Evolutionary conservation across 371 early-diverging fungal species (phyloP), one percentile per base, ranked within the genome.

Genomic region (Chytridium lagenaria): DNA sequence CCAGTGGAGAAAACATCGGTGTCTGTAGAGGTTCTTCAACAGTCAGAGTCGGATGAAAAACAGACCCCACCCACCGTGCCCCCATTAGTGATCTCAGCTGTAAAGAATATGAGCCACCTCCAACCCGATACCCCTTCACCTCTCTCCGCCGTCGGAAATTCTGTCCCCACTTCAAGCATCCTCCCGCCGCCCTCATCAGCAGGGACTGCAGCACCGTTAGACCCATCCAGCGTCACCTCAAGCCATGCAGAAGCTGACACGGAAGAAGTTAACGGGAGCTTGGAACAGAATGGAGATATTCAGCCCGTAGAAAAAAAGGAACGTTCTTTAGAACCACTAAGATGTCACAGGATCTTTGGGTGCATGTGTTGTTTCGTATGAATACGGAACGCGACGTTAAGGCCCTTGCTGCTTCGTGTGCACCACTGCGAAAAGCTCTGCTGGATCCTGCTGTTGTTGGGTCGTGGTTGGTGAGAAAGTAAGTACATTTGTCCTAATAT

Each of bases 381-480:
- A 23, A 63, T 28, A 50, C 55, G 28, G 72, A 76, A 34, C n/a
- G 23, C 19, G 76, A 76, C 52, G 16, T 71, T 12, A 7, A 40
- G 34, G 26, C 7, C 12, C 72, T 76, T 3, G 76, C 38, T 15
- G 28, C 22, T 26, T 44, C 61, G 26, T 59, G 51, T 31, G 51
- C 55, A 37, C 71, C 64, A 15, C 38, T 76, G 61, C 31, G 39
- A 31, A 23, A 22, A 1, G 34, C 71, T 15, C 23, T 76, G 26
- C 40, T 72, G 63, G 72, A 76, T 72, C 76, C 76, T 7, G 23
- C 55, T n/a, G 68, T 76, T 19, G 39, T 76, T 23, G 66, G 64
- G 22, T 38, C 71, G 16, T 76, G 76, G 76, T 69, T 76, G 19
- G 10, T 76, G 34, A 71, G 69, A 65, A 39, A 39, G 76, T 76